Conservation (phyloP, 2,329 filamentous ascomycete species). For the Incumbomyces lentus region DNA sequence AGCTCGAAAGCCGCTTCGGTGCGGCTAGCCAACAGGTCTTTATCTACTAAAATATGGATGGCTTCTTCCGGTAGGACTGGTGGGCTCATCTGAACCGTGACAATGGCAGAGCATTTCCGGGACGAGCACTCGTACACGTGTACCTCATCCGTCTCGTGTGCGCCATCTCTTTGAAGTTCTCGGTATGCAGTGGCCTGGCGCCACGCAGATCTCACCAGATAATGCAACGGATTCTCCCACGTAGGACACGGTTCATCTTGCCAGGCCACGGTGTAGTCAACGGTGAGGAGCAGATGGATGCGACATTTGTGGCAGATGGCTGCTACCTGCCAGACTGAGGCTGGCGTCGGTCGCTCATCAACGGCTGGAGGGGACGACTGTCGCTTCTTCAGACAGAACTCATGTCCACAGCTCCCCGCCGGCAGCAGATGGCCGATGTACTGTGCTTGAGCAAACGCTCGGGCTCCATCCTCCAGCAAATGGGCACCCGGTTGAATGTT, state of each 20-base stretch:
- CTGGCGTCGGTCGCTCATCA: slow-evolving; percentile 29
- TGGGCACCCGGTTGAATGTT: slow-evolving; percentile 35
- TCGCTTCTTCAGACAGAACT: slow-evolving; percentile 45
- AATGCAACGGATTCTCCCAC: slow-evolving; percentile 48
- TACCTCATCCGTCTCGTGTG: slow-evolving; percentile 27
- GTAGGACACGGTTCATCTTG: slow-evolving; percentile 36
- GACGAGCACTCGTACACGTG: slow-evolving; percentile 51
- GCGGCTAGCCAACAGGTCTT: slow-evolving; percentile 41
- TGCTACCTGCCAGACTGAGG: slow-evolving; percentile 46
- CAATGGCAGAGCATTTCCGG: slow-evolving; percentile 42
- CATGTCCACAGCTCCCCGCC: slow-evolving; percentile 45
- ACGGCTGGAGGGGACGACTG: slow-evolving; percentile 42
- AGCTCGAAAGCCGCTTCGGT: slow-evolving; percentile 41
- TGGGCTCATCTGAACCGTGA: slow-evolving; percentile 43
- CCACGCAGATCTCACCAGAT: slow-evolving; percentile 39
- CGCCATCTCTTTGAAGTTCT: slow-evolving; percentile 24
- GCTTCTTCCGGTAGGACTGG: slow-evolving; percentile 42
- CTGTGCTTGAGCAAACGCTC: slow-evolving; percentile 34
- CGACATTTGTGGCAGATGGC: slow-evolving; percentile 53
- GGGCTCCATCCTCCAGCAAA: slow-evolving; percentile 49
- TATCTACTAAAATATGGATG: slow-evolving; percentile 44
- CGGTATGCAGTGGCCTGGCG: slow-evolving; percentile 15
- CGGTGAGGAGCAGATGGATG: slow-evolving; percentile 49
- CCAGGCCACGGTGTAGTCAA: slow-evolving; percentile 40
- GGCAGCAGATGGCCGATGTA: slow-evolving; percentile 22